Percentiles rank a stretch among this genome's conserved stretches.
Conservation (phyloP, 2,329 filamentous ascomycete genomes). For the Penicillium glabrum region DNA sequence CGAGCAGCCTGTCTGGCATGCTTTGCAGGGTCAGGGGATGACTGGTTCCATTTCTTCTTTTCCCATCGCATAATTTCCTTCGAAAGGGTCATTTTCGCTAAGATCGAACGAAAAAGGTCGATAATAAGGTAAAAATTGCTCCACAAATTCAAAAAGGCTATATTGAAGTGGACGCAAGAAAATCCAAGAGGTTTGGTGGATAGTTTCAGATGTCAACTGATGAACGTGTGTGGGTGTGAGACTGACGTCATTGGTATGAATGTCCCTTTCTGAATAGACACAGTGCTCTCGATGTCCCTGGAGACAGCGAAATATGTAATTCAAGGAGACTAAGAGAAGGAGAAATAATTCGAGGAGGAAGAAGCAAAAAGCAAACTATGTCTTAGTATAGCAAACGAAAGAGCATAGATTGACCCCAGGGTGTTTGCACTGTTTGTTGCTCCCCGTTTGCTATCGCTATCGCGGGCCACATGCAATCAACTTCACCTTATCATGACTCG, state of each 20-base stretch:
- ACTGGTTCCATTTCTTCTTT: no score
- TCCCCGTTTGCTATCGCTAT: conserved; percentile 3
- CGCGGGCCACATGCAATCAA: background rate
- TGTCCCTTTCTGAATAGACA: background rate
- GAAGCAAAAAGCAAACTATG: background rate
- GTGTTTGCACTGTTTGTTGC: conserved; percentile 21
- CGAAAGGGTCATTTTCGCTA: background rate
- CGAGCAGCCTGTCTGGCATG: background rate
- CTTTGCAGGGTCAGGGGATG: no score
- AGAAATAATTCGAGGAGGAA: background rate
- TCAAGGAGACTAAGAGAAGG: background rate
- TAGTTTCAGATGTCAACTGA: background rate
- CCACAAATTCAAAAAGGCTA: background rate
- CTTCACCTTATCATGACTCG: conserved; percentile 10
- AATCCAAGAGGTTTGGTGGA: background rate
- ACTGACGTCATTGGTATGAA: background rate
- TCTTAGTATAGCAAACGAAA: background rate
- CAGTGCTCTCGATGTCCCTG: background rate
- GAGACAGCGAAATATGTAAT: background rate
- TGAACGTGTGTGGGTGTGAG: background rate
- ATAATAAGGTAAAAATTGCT: background rate
- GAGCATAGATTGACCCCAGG: background rate
- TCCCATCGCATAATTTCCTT: background rate
- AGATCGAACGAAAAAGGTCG: background rate
- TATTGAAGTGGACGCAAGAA: background rate